Conservation (phyloP, 2,329 filamentous ascomycete species). For the Tothia fuscella region DNA sequence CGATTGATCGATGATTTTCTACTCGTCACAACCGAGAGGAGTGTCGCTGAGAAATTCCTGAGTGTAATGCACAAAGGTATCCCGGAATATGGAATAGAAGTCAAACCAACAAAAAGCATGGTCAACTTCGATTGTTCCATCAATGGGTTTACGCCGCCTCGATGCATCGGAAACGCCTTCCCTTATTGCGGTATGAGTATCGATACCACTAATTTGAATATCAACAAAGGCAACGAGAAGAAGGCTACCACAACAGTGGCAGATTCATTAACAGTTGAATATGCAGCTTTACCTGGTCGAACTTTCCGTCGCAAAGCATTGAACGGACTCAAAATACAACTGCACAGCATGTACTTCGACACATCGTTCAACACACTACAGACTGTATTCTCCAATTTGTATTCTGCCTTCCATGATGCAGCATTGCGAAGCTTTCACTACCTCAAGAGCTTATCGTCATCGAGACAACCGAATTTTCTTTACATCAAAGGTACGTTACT, state of each 20-base stretch:
- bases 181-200: conserved; percentile 82
- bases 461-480: conserved; percentile 42
- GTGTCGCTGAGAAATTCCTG: conserved; percentile 61
- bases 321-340: conserved; percentile 62
- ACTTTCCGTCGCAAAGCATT: conserved; percentile 72
- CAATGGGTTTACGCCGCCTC: conserved; percentile 38
- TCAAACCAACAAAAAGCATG: conserved; percentile 69
- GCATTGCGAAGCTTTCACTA: conserved; percentile 62
- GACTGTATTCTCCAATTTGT: conserved; percentile 63
- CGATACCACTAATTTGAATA: conserved; percentile 59
- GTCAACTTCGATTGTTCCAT: conserved; percentile 66
- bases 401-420: conserved; percentile 62
- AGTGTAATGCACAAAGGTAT: conserved; percentile 69
- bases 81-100: conserved; percentile 65
- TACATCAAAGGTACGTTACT: conserved; percentile 47
- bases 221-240: conserved; percentile 53
- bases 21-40: conserved; percentile 60
- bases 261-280: conserved; percentile 70
- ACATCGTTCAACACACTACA: conserved; percentile 59
- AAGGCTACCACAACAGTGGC: conserved; percentile 35
- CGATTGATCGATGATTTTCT: conserved; percentile 89
- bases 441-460: conserved; percentile 43
- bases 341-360: conserved; percentile 74
- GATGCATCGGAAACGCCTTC: conserved; percentile 39
- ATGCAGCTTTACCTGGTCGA: conserved; percentile 57